A percentile compares a stretch with the other conserved stretches of the same genome.
phyloP scores from a whole-genome alignment of 2,329 filamentous ascomycete species.

The Monosporascus sp. region DNA sequence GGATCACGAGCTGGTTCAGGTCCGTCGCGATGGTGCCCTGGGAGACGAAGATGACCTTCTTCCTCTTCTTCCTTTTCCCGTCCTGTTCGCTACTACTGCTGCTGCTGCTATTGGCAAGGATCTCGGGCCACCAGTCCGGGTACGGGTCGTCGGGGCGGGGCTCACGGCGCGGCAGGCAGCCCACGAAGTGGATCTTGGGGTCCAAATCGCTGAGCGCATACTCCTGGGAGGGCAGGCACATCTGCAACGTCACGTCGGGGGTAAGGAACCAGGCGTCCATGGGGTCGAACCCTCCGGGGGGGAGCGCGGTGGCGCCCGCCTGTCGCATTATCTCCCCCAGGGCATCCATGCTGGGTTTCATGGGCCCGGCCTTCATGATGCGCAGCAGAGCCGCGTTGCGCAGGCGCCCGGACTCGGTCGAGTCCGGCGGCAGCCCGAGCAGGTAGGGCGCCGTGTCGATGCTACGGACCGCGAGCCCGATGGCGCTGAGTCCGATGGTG shows the following conservation, averaged over 20 bases:
- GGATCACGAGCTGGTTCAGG: slow-evolving; percentile 37
- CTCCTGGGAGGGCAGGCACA: slow-evolving; percentile 31
- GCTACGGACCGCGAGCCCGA: slow-evolving; percentile 32
- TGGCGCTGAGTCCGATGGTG: slow-evolving; percentile 34
- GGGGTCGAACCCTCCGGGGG: slow-evolving; percentile 7
- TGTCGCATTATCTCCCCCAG: neutral
- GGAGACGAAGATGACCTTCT: slow-evolving; percentile 39
- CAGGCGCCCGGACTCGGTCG: slow-evolving; percentile 28
- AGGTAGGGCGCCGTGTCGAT: slow-evolving; percentile 35
- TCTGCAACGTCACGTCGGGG: slow-evolving; percentile 30
- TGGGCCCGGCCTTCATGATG: slow-evolving; percentile 6
- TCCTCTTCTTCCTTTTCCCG: slow-evolving; percentile 8
- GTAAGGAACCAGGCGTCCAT: slow-evolving; percentile 24
- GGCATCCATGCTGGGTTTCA: neutral
- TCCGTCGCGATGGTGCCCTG: slow-evolving; percentile 41
- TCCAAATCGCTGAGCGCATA: slow-evolving; percentile 31
- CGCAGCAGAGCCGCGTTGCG: slow-evolving; percentile 26
- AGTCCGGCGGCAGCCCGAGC: slow-evolving; percentile 32
- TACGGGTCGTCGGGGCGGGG: slow-evolving; percentile 22
- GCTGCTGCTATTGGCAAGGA: slow-evolving; percentile 26
- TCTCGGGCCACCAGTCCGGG: slow-evolving; percentile 42
- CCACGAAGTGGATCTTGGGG: slow-evolving; percentile 36
- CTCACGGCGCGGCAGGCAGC: slow-evolving; percentile 32
- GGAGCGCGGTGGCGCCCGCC: slow-evolving; percentile 5
- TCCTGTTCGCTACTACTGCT: slow-evolving; percentile 3